Conservation (phyloP, 2,329 filamentous ascomycete genomes). For the Beauveria sp. region DNA sequence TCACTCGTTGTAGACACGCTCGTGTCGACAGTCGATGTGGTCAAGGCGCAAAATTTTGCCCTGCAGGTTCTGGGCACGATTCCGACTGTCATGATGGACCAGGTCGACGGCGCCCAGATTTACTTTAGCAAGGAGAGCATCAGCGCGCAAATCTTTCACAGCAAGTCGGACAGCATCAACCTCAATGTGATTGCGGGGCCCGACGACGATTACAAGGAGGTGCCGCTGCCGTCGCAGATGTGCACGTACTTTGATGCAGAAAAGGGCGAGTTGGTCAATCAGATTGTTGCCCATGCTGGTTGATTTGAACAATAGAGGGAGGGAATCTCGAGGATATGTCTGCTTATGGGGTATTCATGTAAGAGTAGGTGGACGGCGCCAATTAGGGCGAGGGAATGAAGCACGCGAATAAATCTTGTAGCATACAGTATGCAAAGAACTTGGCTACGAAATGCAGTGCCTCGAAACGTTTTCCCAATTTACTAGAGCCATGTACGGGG, state of each 20-base stretch:
- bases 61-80: slow-evolving; percentile 83
- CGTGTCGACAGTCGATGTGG: slow-evolving; percentile 85
- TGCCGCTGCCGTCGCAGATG: slow-evolving; percentile 83
- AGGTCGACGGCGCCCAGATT: slow-evolving; percentile 82
- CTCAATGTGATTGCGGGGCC: slow-evolving; percentile 67
- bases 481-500: neutral
- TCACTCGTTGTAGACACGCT: slow-evolving; percentile 85
- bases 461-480: neutral
- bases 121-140: slow-evolving; percentile 79
- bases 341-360: neutral
- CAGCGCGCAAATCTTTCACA: slow-evolving; percentile 75
- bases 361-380: neutral
- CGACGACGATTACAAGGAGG: slow-evolving; percentile 79
- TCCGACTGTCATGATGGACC: slow-evolving; percentile 84
- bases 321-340: neutral
- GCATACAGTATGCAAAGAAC: neutral
- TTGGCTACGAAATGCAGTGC: too few species aligned
- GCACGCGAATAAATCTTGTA: neutral
- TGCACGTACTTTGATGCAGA: slow-evolving; percentile 63
- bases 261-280: slow-evolving; percentile 71
- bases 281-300: slow-evolving; percentile 93
- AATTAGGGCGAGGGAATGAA: neutral
- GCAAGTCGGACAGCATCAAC: slow-evolving; percentile 82
- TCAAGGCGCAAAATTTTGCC: slow-evolving; percentile 91
- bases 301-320: slow-evolving; percentile 31